Percentiles rank a stretch among this genome's conserved stretches.
Conservation (phyloP, 495 filamentous ascomycete species). For the Apodospora peruviana region DNA sequence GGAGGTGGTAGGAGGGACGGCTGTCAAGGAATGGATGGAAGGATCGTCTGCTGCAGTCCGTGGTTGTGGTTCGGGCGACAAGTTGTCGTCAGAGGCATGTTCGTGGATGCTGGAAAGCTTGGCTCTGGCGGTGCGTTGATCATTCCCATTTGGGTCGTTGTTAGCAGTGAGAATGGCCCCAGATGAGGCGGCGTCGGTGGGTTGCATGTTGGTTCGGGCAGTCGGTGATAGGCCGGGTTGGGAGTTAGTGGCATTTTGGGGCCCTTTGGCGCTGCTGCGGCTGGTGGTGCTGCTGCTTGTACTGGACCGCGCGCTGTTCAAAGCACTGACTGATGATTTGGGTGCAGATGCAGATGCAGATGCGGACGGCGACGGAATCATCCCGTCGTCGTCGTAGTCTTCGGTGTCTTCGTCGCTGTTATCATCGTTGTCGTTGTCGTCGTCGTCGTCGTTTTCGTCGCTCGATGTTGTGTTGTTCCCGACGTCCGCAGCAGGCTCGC, state of each 20-base stretch:
- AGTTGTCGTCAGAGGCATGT: conserved; percentile 1
- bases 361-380: not conserved
- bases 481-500: conserved; percentile 6
- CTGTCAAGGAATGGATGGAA: not conserved
- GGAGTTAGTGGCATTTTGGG: not conserved
- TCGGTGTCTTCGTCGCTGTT: not conserved
- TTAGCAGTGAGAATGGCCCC: not conserved
- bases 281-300: not conserved
- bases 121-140: conserved; percentile 11
- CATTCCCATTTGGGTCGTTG: conserved; percentile 8
- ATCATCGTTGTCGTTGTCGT: not conserved
- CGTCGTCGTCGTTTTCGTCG: conserved; percentile 10
- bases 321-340: not conserved
- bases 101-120: conserved; percentile 14
- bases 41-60: not conserved
- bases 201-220: not conserved
- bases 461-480: conserved; percentile 9
- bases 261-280: not conserved
- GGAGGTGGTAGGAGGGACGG: not conserved
- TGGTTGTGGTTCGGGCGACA: not conserved
- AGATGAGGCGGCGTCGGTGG: not conserved
- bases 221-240: not conserved
- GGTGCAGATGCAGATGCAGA: not conserved
- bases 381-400: not conserved
- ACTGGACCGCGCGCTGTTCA: not conserved